Evolutionary conservation across 108 stramenopile species (phyloP), one percentile per base, ranked within the genome.

Genomic region (Cyclostephanos invisitatus): DNA sequence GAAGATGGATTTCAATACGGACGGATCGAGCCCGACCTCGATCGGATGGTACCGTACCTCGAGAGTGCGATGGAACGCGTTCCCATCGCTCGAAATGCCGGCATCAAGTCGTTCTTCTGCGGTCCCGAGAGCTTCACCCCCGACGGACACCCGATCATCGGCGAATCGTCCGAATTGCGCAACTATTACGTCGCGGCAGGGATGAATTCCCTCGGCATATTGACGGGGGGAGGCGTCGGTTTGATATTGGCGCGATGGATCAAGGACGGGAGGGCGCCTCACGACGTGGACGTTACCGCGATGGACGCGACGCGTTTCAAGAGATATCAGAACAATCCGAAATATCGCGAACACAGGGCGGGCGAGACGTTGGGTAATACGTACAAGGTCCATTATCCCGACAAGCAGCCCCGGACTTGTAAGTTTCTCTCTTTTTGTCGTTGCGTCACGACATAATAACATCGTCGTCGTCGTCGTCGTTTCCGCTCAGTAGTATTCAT

Each of bases 111-210:
- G 12, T 77, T 93, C 68, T 93, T 93, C 74, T 93, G 92, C 75
- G 92, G 92, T 17, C 92, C 92, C 1, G 88, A 89, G 73, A 80
- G 77, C 29, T 93, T 93, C 56, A 90, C 92, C 1, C 92, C 92
- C 5, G 87, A 88, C 53, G 61, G 70, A 9, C 4, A 42, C 2
- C 89, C 89, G 1, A 70, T 86, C 0, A 72, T 93, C 1, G 92
- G 92, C 17, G 86, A 84, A 35, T 68, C 87, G 37, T 77, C 85
- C 2, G 83, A 84, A 51, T 18, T 93, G 3, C 49, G 78, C 20
- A 81, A 83, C 14, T 90, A 87, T 55, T 93, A 83, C 66, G 86
- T 90, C 11, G 89, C 89, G 7, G 86, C 88, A 1, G 92, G 92
- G 11, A 37, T 93, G 44, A 93, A 93, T 67, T 82, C 80, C 40